Evolutionary conservation across 306 rosid genomes (phyloP).

Genomic region (Chamaecrista fasciculata): DNA sequence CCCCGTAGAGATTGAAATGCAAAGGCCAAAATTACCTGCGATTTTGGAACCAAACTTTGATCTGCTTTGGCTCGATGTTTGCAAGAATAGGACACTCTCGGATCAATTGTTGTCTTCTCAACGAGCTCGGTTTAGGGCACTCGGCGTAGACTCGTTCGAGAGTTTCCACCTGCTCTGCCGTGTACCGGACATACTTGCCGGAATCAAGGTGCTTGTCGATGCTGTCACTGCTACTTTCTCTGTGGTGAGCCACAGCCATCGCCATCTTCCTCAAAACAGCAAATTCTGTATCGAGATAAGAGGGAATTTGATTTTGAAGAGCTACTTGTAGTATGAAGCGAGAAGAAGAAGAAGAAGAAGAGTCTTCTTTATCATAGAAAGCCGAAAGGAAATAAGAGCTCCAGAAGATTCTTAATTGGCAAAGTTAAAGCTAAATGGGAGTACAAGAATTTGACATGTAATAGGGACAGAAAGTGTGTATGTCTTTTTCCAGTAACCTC

Average conservation of each 20-base stretch:
- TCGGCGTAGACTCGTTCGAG: slow-evolving; percentile 88
- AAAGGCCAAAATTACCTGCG: slow-evolving; percentile 52
- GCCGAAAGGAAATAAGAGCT: slow-evolving; percentile 16
- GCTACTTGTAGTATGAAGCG: background rate
- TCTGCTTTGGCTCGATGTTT: slow-evolving; percentile 94
- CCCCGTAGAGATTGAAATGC: background rate
- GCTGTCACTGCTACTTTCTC: slow-evolving; percentile 88
- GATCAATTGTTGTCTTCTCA: slow-evolving; percentile 87
- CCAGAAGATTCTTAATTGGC: slow-evolving; percentile 30
- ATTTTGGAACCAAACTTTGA: slow-evolving; percentile 99
- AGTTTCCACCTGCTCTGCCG: slow-evolving; percentile 92
- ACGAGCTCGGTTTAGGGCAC: slow-evolving; percentile 95
- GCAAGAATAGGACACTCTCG: slow-evolving; percentile 92
- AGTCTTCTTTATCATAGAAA: slow-evolving; percentile 15
- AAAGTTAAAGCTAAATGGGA: slow-evolving; percentile 28
- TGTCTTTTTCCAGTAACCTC: slow-evolving; percentile 8
- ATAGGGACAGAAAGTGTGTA: slow-evolving; percentile 27
- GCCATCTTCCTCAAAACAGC: slow-evolving; percentile 56
- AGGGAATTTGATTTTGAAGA: background rate
- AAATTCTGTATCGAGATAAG: slow-evolving; percentile 11
- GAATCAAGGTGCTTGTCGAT: slow-evolving; percentile 75
- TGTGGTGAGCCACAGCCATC: slow-evolving; percentile 78
- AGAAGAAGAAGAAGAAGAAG: too few relatives aligned
- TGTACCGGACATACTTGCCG: slow-evolving; percentile 92
- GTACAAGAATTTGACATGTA: slow-evolving; percentile 1